Conservation (phyloP, 2,329 filamentous ascomycete genomes). For the Pleurostoma richardsiae region DNA sequence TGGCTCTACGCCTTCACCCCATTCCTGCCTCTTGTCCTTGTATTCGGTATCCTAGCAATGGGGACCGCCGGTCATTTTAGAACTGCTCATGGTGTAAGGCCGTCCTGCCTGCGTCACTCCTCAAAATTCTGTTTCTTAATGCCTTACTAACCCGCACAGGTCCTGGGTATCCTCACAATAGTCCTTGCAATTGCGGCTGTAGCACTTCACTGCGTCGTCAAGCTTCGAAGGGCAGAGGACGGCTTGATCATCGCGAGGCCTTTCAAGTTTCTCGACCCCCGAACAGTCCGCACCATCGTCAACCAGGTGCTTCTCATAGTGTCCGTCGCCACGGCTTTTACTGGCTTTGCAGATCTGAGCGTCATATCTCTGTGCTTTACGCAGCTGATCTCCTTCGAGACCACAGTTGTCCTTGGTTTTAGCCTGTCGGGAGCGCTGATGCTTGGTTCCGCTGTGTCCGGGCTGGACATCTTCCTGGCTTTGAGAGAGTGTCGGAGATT, state of each 20-base stretch:
- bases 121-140: too few species aligned
- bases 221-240: conserved; percentile 4
- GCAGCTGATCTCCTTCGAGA: conserved; percentile 18
- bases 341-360: conserved; percentile 22
- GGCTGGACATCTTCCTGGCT: conserved; percentile 12
- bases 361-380: conserved; percentile 19
- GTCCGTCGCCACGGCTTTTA: conserved; percentile 12
- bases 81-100: conserved; percentile 21
- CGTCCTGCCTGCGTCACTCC: too few species aligned
- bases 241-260: conserved; percentile 1
- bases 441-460: conserved; percentile 14
- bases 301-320: conserved; percentile 21
- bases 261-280: conserved; percentile 1
- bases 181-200: conserved; percentile 17
- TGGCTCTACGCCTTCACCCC: conserved; percentile 19
- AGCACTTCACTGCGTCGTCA: conserved; percentile 16
- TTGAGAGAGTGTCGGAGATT: not conserved
- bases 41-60: conserved; percentile 18
- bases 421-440: conserved; percentile 14
- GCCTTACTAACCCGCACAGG: conserved; percentile 9
- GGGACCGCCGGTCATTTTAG: conserved; percentile 18
- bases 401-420: conserved; percentile 17
- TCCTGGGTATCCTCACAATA: conserved; percentile 19
- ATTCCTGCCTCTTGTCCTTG: conserved; percentile 14
- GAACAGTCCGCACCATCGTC: conserved; percentile 8